Conservation (phyloP, 2,329 filamentous ascomycete species). For the Penicillium brevicompactum region DNA sequence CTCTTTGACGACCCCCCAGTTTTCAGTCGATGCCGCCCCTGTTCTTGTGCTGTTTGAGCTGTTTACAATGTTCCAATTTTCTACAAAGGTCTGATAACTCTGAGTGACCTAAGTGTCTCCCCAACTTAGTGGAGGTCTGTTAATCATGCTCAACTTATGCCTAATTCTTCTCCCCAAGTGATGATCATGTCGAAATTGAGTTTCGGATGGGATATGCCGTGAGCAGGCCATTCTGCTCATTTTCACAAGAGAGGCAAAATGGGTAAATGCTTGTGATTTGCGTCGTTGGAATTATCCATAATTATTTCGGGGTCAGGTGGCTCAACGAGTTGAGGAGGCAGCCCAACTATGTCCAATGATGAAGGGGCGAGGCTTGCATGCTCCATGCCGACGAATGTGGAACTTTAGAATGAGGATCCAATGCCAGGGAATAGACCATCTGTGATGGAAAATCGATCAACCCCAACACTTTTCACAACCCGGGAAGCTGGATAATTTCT, state of each 20-base stretch:
- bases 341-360: not conserved
- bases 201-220: not conserved
- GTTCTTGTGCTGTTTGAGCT: too few species aligned
- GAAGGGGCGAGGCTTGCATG: too few species aligned
- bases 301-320: not conserved
- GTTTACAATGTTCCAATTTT: too few species aligned
- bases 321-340: not conserved
- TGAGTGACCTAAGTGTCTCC: too few species aligned
- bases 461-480: too few species aligned
- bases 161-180: not conserved
- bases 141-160: not conserved
- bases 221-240: not conserved
- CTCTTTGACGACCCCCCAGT: not conserved
- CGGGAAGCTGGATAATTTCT: too few species aligned
- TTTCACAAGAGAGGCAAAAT: not conserved
- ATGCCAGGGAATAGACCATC: too few species aligned
- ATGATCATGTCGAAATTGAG: not conserved
- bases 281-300: not conserved
- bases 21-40: not conserved
- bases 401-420: too few species aligned
- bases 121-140: too few species aligned
- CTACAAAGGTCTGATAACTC: too few species aligned
- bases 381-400: too few species aligned
- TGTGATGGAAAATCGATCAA: too few species aligned
- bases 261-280: not conserved